Conservation (phyloP, 208 protist species). For the Acanthamoeba sp. region DNA sequence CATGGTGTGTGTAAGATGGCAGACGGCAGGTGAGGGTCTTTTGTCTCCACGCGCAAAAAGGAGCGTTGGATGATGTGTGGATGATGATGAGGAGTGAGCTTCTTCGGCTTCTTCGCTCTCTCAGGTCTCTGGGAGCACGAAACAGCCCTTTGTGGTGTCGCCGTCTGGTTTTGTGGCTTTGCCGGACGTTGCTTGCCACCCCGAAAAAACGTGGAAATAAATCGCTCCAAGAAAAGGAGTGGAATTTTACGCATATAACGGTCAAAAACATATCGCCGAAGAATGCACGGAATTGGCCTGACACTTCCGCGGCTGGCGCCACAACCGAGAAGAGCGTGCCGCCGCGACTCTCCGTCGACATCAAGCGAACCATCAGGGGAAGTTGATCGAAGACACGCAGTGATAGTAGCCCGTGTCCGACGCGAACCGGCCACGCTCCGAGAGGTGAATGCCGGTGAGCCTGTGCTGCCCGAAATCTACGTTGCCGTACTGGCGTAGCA, state of each 20-base stretch:
- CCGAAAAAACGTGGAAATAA: constrained; percentile 53
- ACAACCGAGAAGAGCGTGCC: neutral
- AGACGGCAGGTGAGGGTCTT: neutral
- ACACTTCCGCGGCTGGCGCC: neutral
- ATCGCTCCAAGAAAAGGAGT: neutral
- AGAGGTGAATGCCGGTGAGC: constrained; percentile 49
- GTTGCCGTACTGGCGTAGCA: neutral
- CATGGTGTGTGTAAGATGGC: neutral
- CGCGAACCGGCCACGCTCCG: neutral
- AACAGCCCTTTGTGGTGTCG: no score
- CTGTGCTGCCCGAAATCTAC: neutral
- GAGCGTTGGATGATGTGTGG: neutral
- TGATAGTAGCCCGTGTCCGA: constrained; percentile 47
- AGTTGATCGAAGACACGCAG: constrained; percentile 1
- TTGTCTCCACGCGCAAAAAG: neutral
- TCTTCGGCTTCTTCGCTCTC: neutral
- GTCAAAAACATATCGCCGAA: neutral
- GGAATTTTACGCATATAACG: neutral
- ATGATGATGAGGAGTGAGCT: neutral
- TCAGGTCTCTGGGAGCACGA: neutral
- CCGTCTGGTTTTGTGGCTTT: neutral
- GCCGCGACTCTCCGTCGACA: no score
- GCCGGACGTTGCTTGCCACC: neutral
- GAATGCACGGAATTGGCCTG: neutral
- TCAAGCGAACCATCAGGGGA: no score